Evolutionary conservation across 176 grass and related monocot species (phyloP).

Genomic region (Musa beccarii): DNA sequence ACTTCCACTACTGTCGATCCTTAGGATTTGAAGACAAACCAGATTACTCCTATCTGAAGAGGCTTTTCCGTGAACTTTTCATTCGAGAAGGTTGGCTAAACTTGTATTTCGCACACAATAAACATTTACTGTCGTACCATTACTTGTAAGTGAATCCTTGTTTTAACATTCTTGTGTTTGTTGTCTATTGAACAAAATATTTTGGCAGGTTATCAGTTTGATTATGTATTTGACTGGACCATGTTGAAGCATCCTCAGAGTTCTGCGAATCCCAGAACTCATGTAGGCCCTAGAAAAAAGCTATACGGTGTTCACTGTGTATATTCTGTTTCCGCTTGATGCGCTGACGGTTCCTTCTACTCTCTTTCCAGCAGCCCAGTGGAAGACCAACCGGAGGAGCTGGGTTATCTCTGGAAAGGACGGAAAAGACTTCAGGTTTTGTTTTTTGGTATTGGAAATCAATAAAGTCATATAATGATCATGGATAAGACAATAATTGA

Average conservation of each 20-base stretch:
- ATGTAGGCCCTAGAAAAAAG: constrained; percentile 31
- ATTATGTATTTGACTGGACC: constrained; percentile 96
- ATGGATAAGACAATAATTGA: no score
- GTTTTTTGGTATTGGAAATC: background rate
- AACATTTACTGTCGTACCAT: background rate
- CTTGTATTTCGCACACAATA: background rate
- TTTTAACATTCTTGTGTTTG: background rate
- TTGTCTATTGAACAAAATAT: background rate
- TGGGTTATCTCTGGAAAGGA: constrained; percentile 47
- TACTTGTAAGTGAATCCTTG: background rate
- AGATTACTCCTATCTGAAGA: constrained; percentile 87
- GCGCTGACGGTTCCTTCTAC: constrained; percentile 6
- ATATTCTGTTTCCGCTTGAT: constrained; percentile 2
- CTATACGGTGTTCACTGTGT: background rate
- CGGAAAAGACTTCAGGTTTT: constrained; percentile 57
- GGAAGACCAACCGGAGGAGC: constrained; percentile 40
- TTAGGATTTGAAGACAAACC: constrained; percentile 82
- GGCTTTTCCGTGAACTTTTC: constrained; percentile 80
- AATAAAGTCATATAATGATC: background rate
- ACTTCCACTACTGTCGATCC: constrained; percentile 85
- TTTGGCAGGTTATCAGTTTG: constrained; percentile 73
- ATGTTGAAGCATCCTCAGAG: constrained; percentile 66
- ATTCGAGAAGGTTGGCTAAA: constrained; percentile 60
- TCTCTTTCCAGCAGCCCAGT: constrained; percentile 37
- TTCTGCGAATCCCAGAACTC: constrained; percentile 41